Percentiles rank a stretch among this genome's conserved stretches.
Conservation (phyloP, 441 rosid species). For the Corymbia citriodora region DNA sequence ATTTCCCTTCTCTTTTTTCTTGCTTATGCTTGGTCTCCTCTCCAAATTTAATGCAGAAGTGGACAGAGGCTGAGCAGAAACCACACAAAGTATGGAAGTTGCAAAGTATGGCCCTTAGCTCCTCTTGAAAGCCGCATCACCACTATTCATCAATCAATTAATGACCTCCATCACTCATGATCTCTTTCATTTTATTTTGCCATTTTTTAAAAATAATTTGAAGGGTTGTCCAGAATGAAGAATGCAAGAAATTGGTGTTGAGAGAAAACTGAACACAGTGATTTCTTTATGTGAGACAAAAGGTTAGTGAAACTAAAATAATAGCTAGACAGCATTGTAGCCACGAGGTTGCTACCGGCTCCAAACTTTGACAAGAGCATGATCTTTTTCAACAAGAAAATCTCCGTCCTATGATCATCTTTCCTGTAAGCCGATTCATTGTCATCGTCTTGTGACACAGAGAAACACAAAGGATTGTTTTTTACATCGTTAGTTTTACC, state of each 20-base stretch:
- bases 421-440: not conserved
- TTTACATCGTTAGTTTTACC: not conserved
- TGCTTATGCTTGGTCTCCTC: not conserved
- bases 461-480: not conserved
- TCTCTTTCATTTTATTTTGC: not conserved
- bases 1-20: not conserved
- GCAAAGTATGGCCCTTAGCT: not conserved
- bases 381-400: not conserved
- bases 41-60: not conserved
- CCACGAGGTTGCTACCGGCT: not conserved
- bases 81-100: not conserved
- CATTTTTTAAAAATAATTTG: not conserved
- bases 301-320: not conserved
- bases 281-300: not conserved
- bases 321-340: not conserved
- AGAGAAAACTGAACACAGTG: not conserved
- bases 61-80: not conserved
- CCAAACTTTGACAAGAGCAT: not conserved
- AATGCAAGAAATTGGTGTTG: not conserved
- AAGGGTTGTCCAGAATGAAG: not conserved
- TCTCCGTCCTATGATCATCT: not conserved
- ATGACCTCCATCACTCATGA: not conserved
- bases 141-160: not conserved
- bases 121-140: not conserved
- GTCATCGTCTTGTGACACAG: not conserved